Conservation (phyloP, 1,284 basidiomycete genomes). For the Microbotryum saponariae region DNA sequence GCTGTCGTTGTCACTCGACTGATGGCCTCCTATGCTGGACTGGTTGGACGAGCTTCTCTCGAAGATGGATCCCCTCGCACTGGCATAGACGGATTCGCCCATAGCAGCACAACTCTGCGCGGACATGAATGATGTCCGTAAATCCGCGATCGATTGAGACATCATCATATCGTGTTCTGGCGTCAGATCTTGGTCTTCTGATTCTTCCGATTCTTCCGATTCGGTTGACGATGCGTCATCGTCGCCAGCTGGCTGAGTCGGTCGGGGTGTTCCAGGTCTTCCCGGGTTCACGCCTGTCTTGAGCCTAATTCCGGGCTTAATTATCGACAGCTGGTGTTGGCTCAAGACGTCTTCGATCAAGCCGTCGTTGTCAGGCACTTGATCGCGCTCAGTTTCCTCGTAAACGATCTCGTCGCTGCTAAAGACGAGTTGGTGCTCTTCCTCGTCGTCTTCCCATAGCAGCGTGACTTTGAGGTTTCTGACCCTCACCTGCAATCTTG, state of each 20-base stretch:
- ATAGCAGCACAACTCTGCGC: conserved; percentile 7
- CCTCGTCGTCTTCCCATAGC: conserved; percentile 1
- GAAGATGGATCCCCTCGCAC: conserved; percentile 25
- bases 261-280: conserved; percentile 32
- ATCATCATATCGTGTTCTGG: conserved; percentile 41
- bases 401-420: conserved; percentile 39
- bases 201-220: conserved; percentile 14
- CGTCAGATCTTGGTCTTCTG: conserved; percentile 33
- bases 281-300: neutral
- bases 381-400: conserved; percentile 36
- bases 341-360: neutral
- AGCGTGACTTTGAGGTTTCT: conserved; percentile 58
- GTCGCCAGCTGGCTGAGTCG: conserved; percentile 32
- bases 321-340: too few species aligned
- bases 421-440: conserved; percentile 37
- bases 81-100: conserved; percentile 37
- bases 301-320: too few species aligned
- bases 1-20: too few species aligned
- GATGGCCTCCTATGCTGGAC: neutral
- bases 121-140: conserved; percentile 34
- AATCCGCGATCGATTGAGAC: conserved; percentile 46
- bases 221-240: neutral
- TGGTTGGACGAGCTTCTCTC: neutral
- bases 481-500: conserved; percentile 71
- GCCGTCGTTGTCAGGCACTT: conserved; percentile 1